Conservation (phyloP, 768 basidiomycete species). For the Termitomyces sp. region DNA sequence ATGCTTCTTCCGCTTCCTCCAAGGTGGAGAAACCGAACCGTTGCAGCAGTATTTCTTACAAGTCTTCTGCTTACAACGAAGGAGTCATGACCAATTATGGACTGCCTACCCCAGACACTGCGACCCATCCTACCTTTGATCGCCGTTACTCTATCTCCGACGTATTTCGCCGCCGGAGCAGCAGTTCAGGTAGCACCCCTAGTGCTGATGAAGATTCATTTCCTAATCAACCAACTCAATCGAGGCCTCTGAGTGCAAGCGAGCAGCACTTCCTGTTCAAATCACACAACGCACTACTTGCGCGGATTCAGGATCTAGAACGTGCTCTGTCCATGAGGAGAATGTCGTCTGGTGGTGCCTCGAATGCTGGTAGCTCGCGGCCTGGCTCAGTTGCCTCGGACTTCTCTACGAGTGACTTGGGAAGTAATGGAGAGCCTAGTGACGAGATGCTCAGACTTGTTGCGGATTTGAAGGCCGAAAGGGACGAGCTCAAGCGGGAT, state of each 20-base stretch:
- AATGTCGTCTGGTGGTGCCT: slow-evolving; percentile 31
- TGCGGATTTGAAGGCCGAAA: slow-evolving; percentile 79
- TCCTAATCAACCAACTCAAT: slow-evolving; percentile 34
- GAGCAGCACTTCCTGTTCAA: slow-evolving; percentile 87
- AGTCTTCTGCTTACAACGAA: slow-evolving; percentile 48
- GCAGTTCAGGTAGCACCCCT: slow-evolving; percentile 25
- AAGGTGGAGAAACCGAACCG: slow-evolving; percentile 36
- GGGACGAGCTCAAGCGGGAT: slow-evolving; percentile 87
- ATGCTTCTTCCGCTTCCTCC: slow-evolving; percentile 23
- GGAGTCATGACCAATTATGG: slow-evolving; percentile 35
- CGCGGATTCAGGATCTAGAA: slow-evolving; percentile 81
- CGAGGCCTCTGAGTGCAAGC: slow-evolving; percentile 61
- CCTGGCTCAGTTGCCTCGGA: slow-evolving; percentile 53
- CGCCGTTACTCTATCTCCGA: slow-evolving; percentile 37
- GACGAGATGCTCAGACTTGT: slow-evolving; percentile 80
- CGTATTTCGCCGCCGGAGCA: slow-evolving; percentile 29
- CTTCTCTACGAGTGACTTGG: slow-evolving; percentile 32
- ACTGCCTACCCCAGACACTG: slow-evolving; percentile 74
- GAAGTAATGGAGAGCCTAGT: slow-evolving; percentile 44
- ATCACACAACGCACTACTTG: slow-evolving; percentile 78
- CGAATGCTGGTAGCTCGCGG: slow-evolving; percentile 42
- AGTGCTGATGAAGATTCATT: slow-evolving; percentile 45
- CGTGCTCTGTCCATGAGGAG: slow-evolving; percentile 53
- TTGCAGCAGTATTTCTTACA: slow-evolving; percentile 79
- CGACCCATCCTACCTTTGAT: slow-evolving; percentile 52